These are phyloP conservation scores for Trametes villosa DNA, from an alignment of 768 basidiomycete genomes.

Conservation along the genomic window DNA sequence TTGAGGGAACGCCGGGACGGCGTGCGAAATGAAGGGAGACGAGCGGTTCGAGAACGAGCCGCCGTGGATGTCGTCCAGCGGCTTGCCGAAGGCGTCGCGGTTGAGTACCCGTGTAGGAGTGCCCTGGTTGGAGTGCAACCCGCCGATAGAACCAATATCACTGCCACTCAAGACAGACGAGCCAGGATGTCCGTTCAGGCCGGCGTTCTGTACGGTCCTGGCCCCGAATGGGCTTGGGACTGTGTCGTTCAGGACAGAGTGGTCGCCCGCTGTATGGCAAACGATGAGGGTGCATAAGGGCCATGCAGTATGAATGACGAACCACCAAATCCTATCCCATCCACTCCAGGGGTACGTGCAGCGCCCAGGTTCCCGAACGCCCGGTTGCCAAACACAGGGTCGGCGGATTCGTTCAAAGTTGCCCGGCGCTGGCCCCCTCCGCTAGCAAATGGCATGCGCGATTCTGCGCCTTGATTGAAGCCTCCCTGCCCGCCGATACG, in stretches of 20 bases:
- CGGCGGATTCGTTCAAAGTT: conserved; percentile 46
- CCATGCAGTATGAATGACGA: background rate
- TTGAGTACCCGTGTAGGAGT: conserved; percentile 25
- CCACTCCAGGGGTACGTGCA: conserved; percentile 38
- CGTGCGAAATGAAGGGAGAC: conserved; percentile 22
- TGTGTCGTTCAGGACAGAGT: conserved; percentile 7
- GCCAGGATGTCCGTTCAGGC: background rate
- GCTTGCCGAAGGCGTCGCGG: conserved; percentile 26
- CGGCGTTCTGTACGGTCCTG: conserved; percentile 5
- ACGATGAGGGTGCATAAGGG: background rate
- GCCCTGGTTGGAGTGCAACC: conserved; percentile 19
- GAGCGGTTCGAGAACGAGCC: conserved; percentile 24
- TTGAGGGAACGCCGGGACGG: conserved; percentile 28
- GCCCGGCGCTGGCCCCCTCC: conserved; percentile 27
- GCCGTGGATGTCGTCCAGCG: conserved; percentile 20
- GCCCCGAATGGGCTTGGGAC: conserved; percentile 7
- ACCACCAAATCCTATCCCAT: conserved; percentile 44
- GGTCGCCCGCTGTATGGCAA: conserved; percentile 2
- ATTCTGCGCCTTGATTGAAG: conserved; percentile 53
- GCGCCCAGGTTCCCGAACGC: conserved; percentile 37
- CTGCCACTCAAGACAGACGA: background rate
- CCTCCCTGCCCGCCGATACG: conserved; percentile 34
- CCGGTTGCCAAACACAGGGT: conserved; percentile 40
- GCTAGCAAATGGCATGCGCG: conserved; percentile 31
- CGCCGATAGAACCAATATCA: conserved; percentile 23